These are phyloP conservation scores for Rubus idaeus DNA, from an alignment of 306 rosid species.

Conservation along the genomic window DNA sequence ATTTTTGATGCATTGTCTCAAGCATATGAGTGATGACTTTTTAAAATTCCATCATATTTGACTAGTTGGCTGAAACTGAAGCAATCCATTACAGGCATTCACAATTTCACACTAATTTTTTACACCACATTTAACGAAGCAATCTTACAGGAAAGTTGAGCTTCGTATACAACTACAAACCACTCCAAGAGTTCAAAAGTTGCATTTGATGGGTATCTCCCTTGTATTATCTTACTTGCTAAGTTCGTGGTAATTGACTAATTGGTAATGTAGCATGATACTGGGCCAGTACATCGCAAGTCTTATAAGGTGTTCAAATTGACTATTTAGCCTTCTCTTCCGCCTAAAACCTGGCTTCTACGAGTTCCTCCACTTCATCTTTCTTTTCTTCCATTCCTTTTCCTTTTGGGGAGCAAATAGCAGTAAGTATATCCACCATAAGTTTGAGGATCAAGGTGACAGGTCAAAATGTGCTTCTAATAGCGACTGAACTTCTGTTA, in stretches of 20 bases:
- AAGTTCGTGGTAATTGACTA: not conserved
- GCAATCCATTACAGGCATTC: not conserved
- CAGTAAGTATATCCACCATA: not conserved
- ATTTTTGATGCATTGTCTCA: too few relatives aligned
- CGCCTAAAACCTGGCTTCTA: not conserved
- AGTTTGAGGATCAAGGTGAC: conserved; percentile 46
- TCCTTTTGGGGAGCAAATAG: not conserved
- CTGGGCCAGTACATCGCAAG: too few relatives aligned
- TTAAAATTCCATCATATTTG: too few relatives aligned
- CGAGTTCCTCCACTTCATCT: not conserved
- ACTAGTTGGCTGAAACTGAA: too few relatives aligned
- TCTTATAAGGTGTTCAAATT: not conserved
- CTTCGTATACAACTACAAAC: not conserved
- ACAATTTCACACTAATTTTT: not conserved
- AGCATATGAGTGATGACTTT: too few relatives aligned
- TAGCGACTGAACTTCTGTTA: conserved; percentile 52
- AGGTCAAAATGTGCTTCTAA: conserved; percentile 68
- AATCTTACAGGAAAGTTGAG: too few relatives aligned
- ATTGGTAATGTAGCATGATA: not conserved
- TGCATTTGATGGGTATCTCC: not conserved
- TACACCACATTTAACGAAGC: not conserved
- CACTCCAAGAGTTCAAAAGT: not conserved
- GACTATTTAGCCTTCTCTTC: not conserved
- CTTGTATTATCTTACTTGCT: not conserved
- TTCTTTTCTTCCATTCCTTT: not conserved